Evolutionary conservation across 371 early-diverging fungal genomes (phyloP).

Genomic region (Circinella minor): DNA sequence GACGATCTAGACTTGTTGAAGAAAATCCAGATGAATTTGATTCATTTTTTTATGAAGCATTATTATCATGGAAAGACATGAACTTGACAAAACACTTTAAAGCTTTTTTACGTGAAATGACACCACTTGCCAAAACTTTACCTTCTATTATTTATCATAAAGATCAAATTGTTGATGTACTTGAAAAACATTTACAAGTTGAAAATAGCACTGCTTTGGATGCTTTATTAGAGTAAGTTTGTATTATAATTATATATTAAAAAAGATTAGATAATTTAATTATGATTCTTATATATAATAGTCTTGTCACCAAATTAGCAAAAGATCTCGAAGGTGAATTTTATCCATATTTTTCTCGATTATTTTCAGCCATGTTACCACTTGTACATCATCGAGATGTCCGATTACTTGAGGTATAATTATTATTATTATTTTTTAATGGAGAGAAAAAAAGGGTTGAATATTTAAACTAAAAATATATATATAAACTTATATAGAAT

Average conservation of each 20-base stretch:
- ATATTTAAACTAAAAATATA: neutral
- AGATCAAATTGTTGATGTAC: conserved; percentile 67
- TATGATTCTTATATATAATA: conserved; percentile 28
- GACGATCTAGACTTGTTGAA: conserved; percentile 50
- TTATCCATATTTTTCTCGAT: conserved; percentile 73
- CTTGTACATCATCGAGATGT: conserved; percentile 72
- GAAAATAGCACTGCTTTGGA: conserved; percentile 69
- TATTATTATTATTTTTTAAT: neutral
- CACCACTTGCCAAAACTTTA: conserved; percentile 71
- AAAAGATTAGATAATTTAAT: neutral
- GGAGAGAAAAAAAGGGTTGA: neutral
- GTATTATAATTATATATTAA: neutral
- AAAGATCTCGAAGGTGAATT: conserved; percentile 93
- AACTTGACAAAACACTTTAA: conserved; percentile 86
- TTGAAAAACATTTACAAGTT: conserved; percentile 71
- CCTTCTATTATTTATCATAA: conserved; percentile 91
- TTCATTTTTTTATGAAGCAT: conserved; percentile 83
- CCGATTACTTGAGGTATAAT: conserved; percentile 74
- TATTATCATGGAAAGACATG: conserved; percentile 82
- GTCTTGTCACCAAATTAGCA: conserved; percentile 80
- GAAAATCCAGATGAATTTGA: conserved; percentile 71
- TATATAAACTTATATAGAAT: conserved; percentile 45
- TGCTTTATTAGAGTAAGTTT: conserved; percentile 75
- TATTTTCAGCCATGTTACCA: conserved; percentile 66
- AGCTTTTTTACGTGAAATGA: conserved; percentile 68